A percentile compares a stretch with the other conserved stretches of the same genome.
Conservation (phyloP, 257 asterid species). For the Solanum ossicruentum region DNA sequence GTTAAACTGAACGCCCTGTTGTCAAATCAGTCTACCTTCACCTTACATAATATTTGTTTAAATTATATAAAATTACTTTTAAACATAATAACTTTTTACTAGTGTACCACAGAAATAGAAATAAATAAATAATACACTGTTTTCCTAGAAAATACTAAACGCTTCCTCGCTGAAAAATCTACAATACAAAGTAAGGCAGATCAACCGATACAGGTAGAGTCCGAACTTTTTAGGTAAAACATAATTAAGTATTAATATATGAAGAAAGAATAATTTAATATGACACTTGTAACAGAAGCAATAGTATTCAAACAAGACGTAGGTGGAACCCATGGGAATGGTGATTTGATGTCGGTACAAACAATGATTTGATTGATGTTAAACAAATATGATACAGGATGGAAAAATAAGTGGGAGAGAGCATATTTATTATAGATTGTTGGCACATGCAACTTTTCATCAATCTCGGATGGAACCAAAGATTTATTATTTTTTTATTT, state of each 20-base stretch:
- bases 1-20: too few relatives aligned
- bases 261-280: not conserved
- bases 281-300: not conserved
- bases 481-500: too few relatives aligned
- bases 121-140: not conserved
- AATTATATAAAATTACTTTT: not conserved
- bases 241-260: not conserved
- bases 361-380: slow-evolving; percentile 14
- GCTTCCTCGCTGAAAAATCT: not conserved
- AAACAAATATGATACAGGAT: not conserved
- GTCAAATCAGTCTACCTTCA: not conserved
- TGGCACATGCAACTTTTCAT: too few relatives aligned
- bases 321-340: slow-evolving; percentile 15
- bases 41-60: not conserved
- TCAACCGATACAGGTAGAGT: not conserved
- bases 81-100: too few relatives aligned
- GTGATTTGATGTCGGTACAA: slow-evolving; percentile 7
- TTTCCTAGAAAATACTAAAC: not conserved
- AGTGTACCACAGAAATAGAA: too few relatives aligned
- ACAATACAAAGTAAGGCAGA: not conserved
- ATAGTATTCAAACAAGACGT: not conserved
- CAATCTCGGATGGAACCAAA: too few relatives aligned
- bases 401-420: not conserved
- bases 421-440: slow-evolving; percentile 32
- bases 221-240: not conserved